Conservation (phyloP, 1,139 yeast genomes). For the Debaryomyces coudertii region DNA sequence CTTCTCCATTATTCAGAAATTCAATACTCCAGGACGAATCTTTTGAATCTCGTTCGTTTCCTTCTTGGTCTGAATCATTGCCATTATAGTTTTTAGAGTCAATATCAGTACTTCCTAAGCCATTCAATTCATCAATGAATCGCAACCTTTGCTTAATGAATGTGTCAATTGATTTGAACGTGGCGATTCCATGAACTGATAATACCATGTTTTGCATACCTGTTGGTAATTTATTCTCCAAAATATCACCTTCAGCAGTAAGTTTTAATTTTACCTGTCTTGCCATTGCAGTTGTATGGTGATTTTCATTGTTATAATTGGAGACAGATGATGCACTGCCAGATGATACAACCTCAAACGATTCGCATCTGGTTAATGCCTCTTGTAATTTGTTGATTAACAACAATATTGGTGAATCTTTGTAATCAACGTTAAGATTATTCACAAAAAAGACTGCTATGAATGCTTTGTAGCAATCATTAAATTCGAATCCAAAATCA, state of each 20-base stretch:
- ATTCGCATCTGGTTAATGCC: constrained; percentile 72
- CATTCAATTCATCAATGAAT: constrained; percentile 26
- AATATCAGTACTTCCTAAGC: constrained; percentile 12
- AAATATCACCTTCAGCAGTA: constrained; percentile 26
- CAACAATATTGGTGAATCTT: constrained; percentile 33
- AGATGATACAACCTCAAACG: constrained; percentile 69
- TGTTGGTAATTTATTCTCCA: constrained; percentile 30
- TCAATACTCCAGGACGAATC: constrained; percentile 43
- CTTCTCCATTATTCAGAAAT: constrained; percentile 63
- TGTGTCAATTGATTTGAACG: constrained; percentile 70
- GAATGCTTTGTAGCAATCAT: constrained; percentile 49
- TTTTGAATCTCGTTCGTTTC: constrained; percentile 2
- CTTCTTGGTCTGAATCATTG: constrained; percentile 16
- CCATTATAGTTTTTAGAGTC: constrained; percentile 14
- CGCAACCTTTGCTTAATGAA: constrained; percentile 51
- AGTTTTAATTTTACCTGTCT: constrained; percentile 70
- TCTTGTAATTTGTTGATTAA: constrained; percentile 69
- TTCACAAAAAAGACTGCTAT: constrained; percentile 45
- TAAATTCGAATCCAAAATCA: constrained; percentile 26
- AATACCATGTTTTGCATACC: constrained; percentile 50
- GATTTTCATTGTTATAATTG: constrained; percentile 18
- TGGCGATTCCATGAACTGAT: constrained; percentile 88
- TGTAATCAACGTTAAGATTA: constrained; percentile 28
- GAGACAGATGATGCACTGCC: constrained; percentile 33
- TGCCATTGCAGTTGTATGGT: constrained; percentile 65